phyloP scores from a whole-genome alignment of 2,329 filamentous ascomycete genomes.

The Didymella pinodella region DNA sequence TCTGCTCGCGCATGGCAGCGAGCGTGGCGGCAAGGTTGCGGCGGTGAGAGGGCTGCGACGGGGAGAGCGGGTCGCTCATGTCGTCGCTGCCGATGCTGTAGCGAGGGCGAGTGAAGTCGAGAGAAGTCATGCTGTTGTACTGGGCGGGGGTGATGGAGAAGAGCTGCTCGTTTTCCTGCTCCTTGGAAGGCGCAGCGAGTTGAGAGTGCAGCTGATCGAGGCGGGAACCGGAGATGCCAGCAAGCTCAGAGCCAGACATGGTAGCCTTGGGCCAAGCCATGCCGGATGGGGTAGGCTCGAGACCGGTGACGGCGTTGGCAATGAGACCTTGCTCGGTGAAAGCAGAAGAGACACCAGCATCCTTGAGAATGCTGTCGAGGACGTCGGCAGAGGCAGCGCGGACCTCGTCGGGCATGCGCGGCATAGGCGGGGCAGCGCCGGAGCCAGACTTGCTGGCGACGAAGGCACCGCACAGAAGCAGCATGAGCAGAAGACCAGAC shows the following conservation, averaged over 20 bases:
- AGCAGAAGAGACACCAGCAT: constrained; percentile 68
- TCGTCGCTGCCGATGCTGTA: constrained; percentile 60
- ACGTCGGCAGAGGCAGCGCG: constrained; percentile 79
- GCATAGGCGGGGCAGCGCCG: constrained; percentile 74
- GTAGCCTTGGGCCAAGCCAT: constrained; percentile 50
- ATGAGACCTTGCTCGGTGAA: constrained; percentile 51
- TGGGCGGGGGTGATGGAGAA: constrained; percentile 87
- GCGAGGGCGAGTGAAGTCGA: constrained; percentile 68
- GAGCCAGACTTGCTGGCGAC: constrained; percentile 86
- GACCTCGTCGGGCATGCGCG: constrained; percentile 80
- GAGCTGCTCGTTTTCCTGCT: constrained; percentile 86
- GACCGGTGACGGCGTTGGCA: constrained; percentile 61
- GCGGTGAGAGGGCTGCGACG: constrained; percentile 63
- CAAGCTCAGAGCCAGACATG: constrained; percentile 48
- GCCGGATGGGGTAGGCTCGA: constrained; percentile 51
- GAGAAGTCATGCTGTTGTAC: constrained; percentile 83
- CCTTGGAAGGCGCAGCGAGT: constrained; percentile 70
- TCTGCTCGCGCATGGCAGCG: constrained; percentile 75
- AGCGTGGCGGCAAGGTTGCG: constrained; percentile 83
- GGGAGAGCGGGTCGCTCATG: constrained; percentile 48
- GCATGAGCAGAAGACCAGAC: constrained; percentile 88
- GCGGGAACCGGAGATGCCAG: constrained; percentile 46
- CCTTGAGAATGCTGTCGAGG: constrained; percentile 82
- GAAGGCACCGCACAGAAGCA: constrained; percentile 94
- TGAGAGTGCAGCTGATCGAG: constrained; percentile 55